Conservation (phyloP, 1,139 yeast species). For the Lodderomyces elongisporus region DNA sequence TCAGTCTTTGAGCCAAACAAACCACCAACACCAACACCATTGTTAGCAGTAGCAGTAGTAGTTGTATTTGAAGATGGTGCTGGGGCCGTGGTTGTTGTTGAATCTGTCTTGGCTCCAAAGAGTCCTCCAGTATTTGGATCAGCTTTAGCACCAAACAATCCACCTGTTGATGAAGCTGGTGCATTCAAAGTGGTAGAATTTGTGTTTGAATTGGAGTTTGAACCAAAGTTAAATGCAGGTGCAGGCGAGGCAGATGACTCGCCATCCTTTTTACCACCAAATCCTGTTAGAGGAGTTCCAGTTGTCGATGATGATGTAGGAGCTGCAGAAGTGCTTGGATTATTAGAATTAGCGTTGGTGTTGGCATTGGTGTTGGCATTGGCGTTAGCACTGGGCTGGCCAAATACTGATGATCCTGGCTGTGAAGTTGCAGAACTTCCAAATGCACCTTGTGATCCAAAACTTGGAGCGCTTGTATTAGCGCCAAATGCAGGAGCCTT, state of each 20-base stretch:
- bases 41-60: background rate
- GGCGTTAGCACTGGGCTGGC: too few species aligned
- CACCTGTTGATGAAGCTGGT: constrained; percentile 14
- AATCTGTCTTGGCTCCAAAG: constrained; percentile 19
- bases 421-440: constrained; percentile 1
- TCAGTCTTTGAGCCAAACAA: constrained; percentile 19
- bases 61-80: too few species aligned
- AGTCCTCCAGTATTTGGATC: constrained; percentile 12
- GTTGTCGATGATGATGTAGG: too few species aligned
- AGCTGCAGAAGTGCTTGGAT: constrained; percentile 9
- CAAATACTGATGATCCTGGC: constrained; percentile 12
- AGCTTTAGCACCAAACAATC: constrained; percentile 18
- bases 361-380: too few species aligned
- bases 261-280: constrained; percentile 24
- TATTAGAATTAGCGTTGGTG: too few species aligned
- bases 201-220: constrained; percentile 1
- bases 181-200: constrained; percentile 2
- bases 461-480: constrained; percentile 7
- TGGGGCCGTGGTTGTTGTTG: too few species aligned
- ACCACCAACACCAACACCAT: constrained; percentile 14
- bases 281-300: too few species aligned
- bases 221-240: constrained; percentile 4
- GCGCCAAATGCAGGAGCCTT: constrained; percentile 15
- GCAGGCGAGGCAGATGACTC: constrained; percentile 11
- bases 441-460: constrained; percentile 13